Percentiles rank a stretch among this genome's conserved stretches.
phyloP scores from a whole-genome alignment of 805 yeast species.

The Ogataea trehalophila region DNA sequence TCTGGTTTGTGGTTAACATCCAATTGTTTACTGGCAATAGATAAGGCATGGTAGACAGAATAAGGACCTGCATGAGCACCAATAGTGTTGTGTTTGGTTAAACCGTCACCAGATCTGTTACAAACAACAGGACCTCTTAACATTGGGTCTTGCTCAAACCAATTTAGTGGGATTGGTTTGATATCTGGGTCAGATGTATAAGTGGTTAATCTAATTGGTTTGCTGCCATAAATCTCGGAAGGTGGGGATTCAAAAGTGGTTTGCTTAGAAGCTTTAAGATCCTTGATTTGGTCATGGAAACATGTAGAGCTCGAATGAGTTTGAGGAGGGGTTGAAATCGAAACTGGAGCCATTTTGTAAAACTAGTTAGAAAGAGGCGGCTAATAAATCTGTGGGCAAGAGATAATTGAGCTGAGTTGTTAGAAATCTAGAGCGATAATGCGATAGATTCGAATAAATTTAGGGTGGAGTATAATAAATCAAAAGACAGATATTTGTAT shows the following conservation, averaged over 20 bases:
- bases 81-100: conserved; percentile 52
- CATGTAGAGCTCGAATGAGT: neutral
- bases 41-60: conserved; percentile 59
- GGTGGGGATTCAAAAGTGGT: neutral
- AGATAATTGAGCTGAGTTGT: too few species aligned
- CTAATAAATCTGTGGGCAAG: too few species aligned
- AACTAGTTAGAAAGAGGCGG: neutral
- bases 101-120: conserved; percentile 44
- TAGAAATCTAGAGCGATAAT: too few species aligned
- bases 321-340: neutral
- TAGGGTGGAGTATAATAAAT: too few species aligned
- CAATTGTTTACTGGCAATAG: conserved; percentile 56
- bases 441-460: too few species aligned
- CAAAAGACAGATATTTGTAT: too few species aligned
- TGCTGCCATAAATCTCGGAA: conserved; percentile 23
- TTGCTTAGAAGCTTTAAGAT: neutral
- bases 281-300: too few species aligned
- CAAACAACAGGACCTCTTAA: conserved; percentile 56
- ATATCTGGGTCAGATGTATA: conserved; percentile 46
- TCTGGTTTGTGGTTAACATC: conserved; percentile 50
- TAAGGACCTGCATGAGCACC: conserved; percentile 66
- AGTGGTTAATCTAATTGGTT: conserved; percentile 44
- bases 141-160: conserved; percentile 48
- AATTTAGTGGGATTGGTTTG: conserved; percentile 43
- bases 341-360: conserved; percentile 3